These are phyloP conservation scores for Akanthomyces uredinophilus DNA, from an alignment of 2,329 filamentous ascomycete genomes.

Conservation along the genomic window DNA sequence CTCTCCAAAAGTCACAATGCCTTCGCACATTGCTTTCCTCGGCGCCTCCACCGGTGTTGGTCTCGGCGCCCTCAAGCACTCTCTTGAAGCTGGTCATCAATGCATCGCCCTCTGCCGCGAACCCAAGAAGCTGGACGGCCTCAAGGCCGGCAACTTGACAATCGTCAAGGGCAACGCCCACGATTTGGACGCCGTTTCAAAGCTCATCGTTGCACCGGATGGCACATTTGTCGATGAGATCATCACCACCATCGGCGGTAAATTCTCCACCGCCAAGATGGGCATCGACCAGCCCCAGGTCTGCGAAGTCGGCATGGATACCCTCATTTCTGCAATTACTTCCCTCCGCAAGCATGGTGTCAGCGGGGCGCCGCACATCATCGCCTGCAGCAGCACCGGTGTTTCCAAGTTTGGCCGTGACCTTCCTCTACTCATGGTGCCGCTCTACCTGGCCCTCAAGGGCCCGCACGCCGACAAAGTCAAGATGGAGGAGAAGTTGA, in stretches of 20 bases:
- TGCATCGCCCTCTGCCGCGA: slow-evolving; percentile 47
- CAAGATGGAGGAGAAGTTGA: slow-evolving; percentile 37
- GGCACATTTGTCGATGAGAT: slow-evolving; percentile 39
- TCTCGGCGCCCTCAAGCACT: slow-evolving; percentile 40
- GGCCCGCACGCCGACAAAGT: slow-evolving; percentile 44
- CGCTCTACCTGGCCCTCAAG: slow-evolving; percentile 39
- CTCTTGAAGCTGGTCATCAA: slow-evolving; percentile 40
- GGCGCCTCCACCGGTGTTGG: slow-evolving; percentile 48
- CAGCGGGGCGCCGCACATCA: slow-evolving; percentile 28
- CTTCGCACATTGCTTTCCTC: slow-evolving; percentile 41
- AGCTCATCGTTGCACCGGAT: slow-evolving; percentile 28
- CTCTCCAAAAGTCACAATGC: not conserved
- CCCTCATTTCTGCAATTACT: slow-evolving; percentile 37
- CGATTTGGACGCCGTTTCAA: slow-evolving; percentile 32
- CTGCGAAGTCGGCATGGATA: slow-evolving; percentile 39
- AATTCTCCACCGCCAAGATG: slow-evolving; percentile 27
- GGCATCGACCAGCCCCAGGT: slow-evolving; percentile 42
- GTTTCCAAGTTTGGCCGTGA: slow-evolving; percentile 34
- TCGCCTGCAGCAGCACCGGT: slow-evolving; percentile 36
- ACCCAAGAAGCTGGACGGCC: slow-evolving; percentile 41
- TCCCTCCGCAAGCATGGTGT: slow-evolving; percentile 25
- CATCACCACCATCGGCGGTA: slow-evolving; percentile 43
- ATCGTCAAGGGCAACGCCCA: slow-evolving; percentile 45
- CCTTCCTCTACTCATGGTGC: slow-evolving; percentile 37
- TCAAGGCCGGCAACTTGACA: slow-evolving; percentile 36